Base-by-base conservation (phyloP, 106 monocot genomes). In the Amphibolis antarctica region DNA sequence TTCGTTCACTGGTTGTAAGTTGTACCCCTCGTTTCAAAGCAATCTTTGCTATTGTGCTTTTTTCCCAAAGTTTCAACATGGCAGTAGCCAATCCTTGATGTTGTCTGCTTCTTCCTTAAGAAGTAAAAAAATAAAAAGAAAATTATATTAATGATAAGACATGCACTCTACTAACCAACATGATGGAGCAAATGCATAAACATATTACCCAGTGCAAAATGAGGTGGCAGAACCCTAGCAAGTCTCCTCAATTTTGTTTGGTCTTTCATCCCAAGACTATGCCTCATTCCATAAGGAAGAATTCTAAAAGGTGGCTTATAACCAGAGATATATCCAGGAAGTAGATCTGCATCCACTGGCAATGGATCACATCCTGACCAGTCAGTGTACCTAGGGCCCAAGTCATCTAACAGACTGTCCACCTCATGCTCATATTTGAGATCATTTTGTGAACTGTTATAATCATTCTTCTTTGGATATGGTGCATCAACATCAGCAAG, bases 301-400 rank as follows among this genome's bases (percentile, higher is more conserved):
- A 96, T 52, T 75, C 89, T 79, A 31, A 84, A 96, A 44, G 89
- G 94, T 47, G 86, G 84, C 36, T 78, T 84, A 63, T 86, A 90
- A 60, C 76, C 82, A 65, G 79, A 80, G 74, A 90, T 67, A 48
- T 71, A 28, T 28, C 71, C 86, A 31, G 86, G 94, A 78, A 96
- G 89, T 71, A 89, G 77, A 74, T 96, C 94, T 52, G 94, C 94
- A 78, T 96, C 94, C 17, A 96, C 89, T 55, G 94, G 94, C 47
- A 82, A 74, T 42, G 94, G 94, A 69, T 74, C 94, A 56, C 70
- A 20, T 75, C 94, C 89, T 23, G 94, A 71, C 94, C 94, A 96
- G 71, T 94, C 94, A 21, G 54, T 68, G 60, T 82, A 96, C 53
- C 94, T 62, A 45, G 94, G 82, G 27, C 94, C 94, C 30, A 96